These are phyloP conservation scores for Daldinia vernicosa DNA, from an alignment of 495 filamentous ascomycete genomes.

Conservation along the genomic window DNA sequence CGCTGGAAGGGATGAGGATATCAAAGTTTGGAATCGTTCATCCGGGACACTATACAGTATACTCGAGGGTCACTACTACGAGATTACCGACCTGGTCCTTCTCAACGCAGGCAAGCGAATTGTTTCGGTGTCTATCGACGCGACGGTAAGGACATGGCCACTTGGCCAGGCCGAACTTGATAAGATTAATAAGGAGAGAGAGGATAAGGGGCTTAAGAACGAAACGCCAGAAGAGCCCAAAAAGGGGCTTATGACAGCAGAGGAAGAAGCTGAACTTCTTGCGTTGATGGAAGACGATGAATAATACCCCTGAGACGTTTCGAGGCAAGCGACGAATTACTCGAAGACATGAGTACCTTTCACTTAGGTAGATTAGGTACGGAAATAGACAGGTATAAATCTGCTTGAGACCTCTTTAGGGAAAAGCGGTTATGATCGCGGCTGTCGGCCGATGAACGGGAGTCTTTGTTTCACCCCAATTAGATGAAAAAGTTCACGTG, in stretches of 20 bases:
- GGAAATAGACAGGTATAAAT: neutral
- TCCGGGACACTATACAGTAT: conserved; percentile 79
- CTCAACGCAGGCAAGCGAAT: conserved; percentile 64
- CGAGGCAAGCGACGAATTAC: neutral
- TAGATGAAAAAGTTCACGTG: conserved; percentile 25
- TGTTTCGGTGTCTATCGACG: conserved; percentile 87
- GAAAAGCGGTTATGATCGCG: neutral
- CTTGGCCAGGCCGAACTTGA: conserved; percentile 71
- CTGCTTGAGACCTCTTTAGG: neutral
- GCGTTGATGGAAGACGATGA: conserved; percentile 85
- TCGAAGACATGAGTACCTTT: neutral
- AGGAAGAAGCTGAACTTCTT: conserved; percentile 87
- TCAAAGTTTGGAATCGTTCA: conserved; percentile 83
- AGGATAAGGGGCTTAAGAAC: conserved; percentile 56
- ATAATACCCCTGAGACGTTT: conserved; percentile 39
- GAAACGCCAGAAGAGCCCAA: conserved; percentile 52
- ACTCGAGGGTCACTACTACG: conserved; percentile 89
- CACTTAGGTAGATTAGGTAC: no score
- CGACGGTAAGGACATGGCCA: conserved; percentile 84
- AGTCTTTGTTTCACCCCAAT: conserved; percentile 24
- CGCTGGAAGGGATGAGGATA: conserved; percentile 87
- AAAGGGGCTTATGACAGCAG: conserved; percentile 69
- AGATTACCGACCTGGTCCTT: conserved; percentile 82
- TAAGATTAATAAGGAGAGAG: conserved; percentile 61
- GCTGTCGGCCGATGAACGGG: conserved; percentile 20